Base-by-base conservation (phyloP, 257 asterid species). In the Schizonepeta tenuifolia region DNA sequence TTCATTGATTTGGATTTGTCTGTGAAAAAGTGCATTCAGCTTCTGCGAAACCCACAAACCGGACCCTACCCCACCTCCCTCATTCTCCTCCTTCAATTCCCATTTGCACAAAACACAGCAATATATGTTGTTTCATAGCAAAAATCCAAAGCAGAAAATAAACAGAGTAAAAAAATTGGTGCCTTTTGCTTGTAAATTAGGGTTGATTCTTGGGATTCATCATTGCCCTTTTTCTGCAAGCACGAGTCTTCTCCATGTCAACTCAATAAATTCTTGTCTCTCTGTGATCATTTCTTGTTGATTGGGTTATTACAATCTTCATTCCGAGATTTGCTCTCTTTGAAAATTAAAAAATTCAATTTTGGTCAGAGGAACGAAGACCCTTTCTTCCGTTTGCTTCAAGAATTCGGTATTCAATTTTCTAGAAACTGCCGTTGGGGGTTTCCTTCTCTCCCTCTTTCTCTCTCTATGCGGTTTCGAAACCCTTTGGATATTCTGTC, bases 271-370 rank as follows among this genome's bases (percentile, higher is more conserved):
- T 74, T 24, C 67, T 49, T 72, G 35, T 72, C 38, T 71, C 70
- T 70, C 76, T 69, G 47, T 63, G 77, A 70, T 81, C 80, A 78
- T 86, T 82, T 77, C 90, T 58, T 84, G 81, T 73, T 78, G 78
- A 84, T 83, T 81, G 83, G 82, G 78, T 81, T 78, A 72, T 84
- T 67, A 81, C 82, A 70, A 33, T 73, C 82, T 72, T 79, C 53
- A 65, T 78, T 72, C 47, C 70, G 43, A 51, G 58, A 57, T 40
- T 65, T 71, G 6, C 60, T 46, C 56, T 51, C 47, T 47, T 40
- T 73, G 10, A 7, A 22, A 41, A 4, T 4, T 47, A 3, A 49
- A 26, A 12, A 38, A 36, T 56, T 40, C 26, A 36, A 36, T 65
- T 44, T 46, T 9, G 26, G 20, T 64, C 26, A 49, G 44, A 78